phyloP scores from a whole-genome alignment of 495 filamentous ascomycete genomes.

The Corynascus novoguineensis region DNA sequence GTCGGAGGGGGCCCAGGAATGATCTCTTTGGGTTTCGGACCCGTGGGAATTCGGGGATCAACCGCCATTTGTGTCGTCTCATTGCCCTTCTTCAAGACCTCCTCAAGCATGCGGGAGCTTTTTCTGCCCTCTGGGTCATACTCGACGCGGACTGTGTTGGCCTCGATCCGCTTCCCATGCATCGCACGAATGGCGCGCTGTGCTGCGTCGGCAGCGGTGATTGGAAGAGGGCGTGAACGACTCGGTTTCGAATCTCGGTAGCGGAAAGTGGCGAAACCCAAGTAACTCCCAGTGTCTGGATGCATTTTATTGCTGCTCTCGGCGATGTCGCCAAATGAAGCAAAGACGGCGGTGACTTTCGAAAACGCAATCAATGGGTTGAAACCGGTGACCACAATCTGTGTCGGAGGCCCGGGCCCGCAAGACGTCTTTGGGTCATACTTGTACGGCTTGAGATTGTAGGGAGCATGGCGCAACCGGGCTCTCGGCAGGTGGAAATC shows the following conservation, averaged over 20 bases:
- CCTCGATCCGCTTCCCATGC: constrained; percentile 66
- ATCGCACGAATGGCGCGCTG: constrained; percentile 66
- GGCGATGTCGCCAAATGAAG: constrained; percentile 80
- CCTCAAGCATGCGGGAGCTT: constrained; percentile 67
- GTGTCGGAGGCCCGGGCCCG: constrained; percentile 79
- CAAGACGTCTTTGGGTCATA: constrained; percentile 77
- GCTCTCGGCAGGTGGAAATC: constrained; percentile 69
- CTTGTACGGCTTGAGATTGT: constrained; percentile 66
- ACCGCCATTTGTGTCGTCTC: constrained; percentile 37
- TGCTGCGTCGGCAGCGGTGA: constrained; percentile 70
- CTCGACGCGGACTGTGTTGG: constrained; percentile 69
- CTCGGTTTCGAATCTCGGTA: constrained; percentile 67
- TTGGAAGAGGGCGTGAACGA: constrained; percentile 39
- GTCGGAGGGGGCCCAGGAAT: constrained; percentile 65
- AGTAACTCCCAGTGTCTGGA: constrained; percentile 83
- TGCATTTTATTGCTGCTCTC: constrained; percentile 87
- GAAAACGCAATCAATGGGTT: constrained; percentile 78
- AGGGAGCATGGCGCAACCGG: constrained; percentile 68
- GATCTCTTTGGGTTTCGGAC: constrained; percentile 33
- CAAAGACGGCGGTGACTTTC: constrained; percentile 74
- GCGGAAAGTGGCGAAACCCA: constrained; percentile 85
- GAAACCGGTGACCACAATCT: constrained; percentile 89
- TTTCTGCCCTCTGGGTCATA: constrained; percentile 80
- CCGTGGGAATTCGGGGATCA: constrained; percentile 35
- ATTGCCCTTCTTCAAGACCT: constrained; percentile 61